phyloP scores from a whole-genome alignment of 441 rosid species.

The Manihot esculenta region DNA sequence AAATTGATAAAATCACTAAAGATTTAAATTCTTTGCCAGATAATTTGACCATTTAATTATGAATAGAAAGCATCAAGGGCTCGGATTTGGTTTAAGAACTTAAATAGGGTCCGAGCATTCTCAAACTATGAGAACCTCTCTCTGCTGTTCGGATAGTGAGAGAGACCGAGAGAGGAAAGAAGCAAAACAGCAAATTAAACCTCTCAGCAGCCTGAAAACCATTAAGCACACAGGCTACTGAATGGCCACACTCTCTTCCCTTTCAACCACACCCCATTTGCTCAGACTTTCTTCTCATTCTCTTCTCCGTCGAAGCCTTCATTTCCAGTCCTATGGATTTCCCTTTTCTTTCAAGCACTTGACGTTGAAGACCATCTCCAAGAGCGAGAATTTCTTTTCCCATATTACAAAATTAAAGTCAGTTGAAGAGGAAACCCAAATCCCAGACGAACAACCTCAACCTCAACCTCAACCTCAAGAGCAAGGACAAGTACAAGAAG shows the following conservation, averaged over 20 bases:
- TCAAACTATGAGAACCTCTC: not conserved
- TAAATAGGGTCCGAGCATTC: not conserved
- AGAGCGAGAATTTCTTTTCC: slow-evolving; percentile 4
- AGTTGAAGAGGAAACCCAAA: slow-evolving; percentile 44
- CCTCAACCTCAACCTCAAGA: slow-evolving; percentile 14
- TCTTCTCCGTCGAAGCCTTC: slow-evolving; percentile 23
- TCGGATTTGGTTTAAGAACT: not conserved
- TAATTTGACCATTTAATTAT: too few species aligned
- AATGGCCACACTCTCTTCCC: slow-evolving; percentile 55
- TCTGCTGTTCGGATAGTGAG: not conserved
- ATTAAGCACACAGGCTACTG: not conserved
- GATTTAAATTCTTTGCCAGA: too few species aligned
- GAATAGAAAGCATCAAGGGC: too few species aligned
- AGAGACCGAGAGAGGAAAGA: not conserved
- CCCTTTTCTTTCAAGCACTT: slow-evolving; percentile 25
- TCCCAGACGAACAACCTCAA: slow-evolving; percentile 32
- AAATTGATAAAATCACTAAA: too few species aligned
- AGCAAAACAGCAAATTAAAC: not conserved
- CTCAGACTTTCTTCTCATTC: slow-evolving; percentile 26
- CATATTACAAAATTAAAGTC: slow-evolving; percentile 37
- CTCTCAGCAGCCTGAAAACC: not conserved
- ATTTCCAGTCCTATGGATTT: slow-evolving; percentile 31
- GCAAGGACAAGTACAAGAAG: slow-evolving; percentile 22
- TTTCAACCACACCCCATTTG: slow-evolving; percentile 29
- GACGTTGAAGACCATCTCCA: slow-evolving; percentile 7